Percentiles rank a stretch among this genome's conserved stretches.
These are phyloP conservation scores for Aspergillus arachidicola DNA, from an alignment of 2,329 filamentous ascomycete species.

Conservation along the genomic window DNA sequence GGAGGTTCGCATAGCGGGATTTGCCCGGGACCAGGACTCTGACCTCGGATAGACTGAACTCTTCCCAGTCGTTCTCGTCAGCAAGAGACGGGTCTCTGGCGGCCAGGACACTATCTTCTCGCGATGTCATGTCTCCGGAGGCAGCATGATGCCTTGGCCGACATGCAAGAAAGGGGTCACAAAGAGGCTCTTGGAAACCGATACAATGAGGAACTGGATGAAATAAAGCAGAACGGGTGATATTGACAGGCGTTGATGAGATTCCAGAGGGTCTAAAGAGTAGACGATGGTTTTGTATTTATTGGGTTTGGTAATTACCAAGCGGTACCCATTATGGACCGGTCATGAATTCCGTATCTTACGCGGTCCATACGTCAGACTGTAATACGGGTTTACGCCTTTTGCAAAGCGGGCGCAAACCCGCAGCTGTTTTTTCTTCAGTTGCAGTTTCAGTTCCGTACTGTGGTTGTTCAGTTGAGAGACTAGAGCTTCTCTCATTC, in stretches of 20 bases:
- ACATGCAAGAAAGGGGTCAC: slow-evolving; percentile 2
- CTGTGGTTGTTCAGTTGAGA: neutral
- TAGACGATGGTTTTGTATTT: slow-evolving; percentile 1
- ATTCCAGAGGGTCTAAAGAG: neutral
- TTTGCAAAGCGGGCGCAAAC: neutral
- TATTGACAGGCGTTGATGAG: slow-evolving; percentile 6
- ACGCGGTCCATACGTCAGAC: neutral
- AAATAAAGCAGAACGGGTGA: slow-evolving; percentile 1
- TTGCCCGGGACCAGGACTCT: slow-evolving; percentile 54
- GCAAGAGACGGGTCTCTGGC: slow-evolving; percentile 46
- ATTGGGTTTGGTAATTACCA: slow-evolving; percentile 2
- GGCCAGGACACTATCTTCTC: slow-evolving; percentile 50
- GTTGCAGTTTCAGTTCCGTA: neutral
- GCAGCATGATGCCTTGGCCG: slow-evolving; percentile 36
- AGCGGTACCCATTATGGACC: neutral
- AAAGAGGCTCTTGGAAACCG: neutral
- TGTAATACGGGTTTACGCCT: neutral
- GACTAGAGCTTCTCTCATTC: neutral
- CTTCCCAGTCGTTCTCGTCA: slow-evolving; percentile 61
- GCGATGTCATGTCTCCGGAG: slow-evolving; percentile 45
- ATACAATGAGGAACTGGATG: neutral
- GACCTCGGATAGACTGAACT: slow-evolving; percentile 59
- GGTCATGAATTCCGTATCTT: neutral
- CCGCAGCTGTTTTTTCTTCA: neutral
- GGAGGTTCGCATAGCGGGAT: slow-evolving; percentile 55